Percentiles rank a stretch among this genome's conserved stretches.
Evolutionary conservation across 2,329 filamentous ascomycete species (phyloP).

Genomic region (Nemania sp.): DNA sequence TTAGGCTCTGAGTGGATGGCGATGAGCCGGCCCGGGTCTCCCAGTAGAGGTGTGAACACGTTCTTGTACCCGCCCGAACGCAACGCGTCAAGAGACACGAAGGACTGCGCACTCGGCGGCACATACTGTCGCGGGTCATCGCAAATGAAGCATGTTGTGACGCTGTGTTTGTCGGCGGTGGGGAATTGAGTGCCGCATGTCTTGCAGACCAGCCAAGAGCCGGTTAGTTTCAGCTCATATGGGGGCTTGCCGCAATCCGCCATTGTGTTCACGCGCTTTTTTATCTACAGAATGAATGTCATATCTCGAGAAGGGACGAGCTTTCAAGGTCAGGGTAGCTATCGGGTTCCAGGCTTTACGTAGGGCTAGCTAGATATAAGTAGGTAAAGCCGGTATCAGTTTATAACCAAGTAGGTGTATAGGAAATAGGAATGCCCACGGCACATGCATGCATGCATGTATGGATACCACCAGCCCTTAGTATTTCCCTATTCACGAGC

Average conservation of each 20-base stretch:
- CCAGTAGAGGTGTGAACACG: conserved; percentile 52
- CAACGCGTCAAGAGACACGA: conserved; percentile 61
- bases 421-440: too few species aligned
- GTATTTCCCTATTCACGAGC: too few species aligned
- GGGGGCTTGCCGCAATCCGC: conserved; percentile 10
- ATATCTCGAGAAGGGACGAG: too few species aligned
- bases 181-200: conserved; percentile 75
- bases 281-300: too few species aligned
- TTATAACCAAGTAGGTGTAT: too few species aligned
- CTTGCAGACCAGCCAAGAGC: conserved; percentile 60
- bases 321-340: too few species aligned
- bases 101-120: conserved; percentile 65
- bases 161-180: conserved; percentile 49
- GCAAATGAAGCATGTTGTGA: conserved; percentile 69
- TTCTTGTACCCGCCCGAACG: conserved; percentile 54
- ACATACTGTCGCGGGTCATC: conserved; percentile 75
- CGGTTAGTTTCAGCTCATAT: conserved; percentile 35
- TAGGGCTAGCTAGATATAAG: too few species aligned
- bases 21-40: conserved; percentile 40
- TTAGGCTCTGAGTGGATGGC: conserved; percentile 58
- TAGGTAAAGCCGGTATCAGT: too few species aligned
- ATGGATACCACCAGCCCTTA: too few species aligned
- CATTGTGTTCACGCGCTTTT: conserved; percentile 2
- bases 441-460: too few species aligned
- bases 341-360: too few species aligned